Percentiles rank a stretch among this genome's conserved stretches.
Evolutionary conservation across 2,329 filamentous ascomycete species (phyloP).

Genomic region (Talaromyces atroroseus): DNA sequence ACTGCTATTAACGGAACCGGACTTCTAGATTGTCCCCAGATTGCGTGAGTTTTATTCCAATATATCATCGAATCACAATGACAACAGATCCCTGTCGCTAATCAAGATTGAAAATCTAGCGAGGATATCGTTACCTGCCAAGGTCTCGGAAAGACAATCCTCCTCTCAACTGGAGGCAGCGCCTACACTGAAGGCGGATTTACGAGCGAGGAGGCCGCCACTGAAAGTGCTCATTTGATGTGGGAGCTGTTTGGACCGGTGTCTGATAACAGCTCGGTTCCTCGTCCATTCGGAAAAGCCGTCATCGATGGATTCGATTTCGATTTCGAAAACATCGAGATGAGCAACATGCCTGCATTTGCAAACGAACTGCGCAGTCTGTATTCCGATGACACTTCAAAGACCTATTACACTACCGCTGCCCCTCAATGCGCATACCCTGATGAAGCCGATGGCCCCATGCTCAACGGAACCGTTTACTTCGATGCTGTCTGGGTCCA

Average conservation of each 20-base stretch:
- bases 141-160: constrained; percentile 61
- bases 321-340: constrained; percentile 59
- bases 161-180: constrained; percentile 66
- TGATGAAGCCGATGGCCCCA: constrained; percentile 53
- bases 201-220: constrained; percentile 46
- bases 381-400: constrained; percentile 49
- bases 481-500: constrained; percentile 60
- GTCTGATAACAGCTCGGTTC: constrained; percentile 36
- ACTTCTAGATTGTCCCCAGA: constrained; percentile 56
- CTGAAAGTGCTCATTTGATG: constrained; percentile 55
- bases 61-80: background rate
- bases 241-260: constrained; percentile 66
- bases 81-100: background rate
- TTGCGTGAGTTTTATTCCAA: constrained; percentile 50
- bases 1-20: constrained; percentile 52
- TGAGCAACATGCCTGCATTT: constrained; percentile 55
- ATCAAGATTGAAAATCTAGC: constrained; percentile 17
- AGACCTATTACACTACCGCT: constrained; percentile 56
- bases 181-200: constrained; percentile 68
- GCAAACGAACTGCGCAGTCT: constrained; percentile 50
- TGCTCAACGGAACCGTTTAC: constrained; percentile 49
- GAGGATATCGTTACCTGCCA: constrained; percentile 56
- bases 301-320: constrained; percentile 71
- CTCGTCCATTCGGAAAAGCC: constrained; percentile 62
- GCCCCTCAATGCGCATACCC: constrained; percentile 67